Percentiles rank a stretch among this genome's conserved stretches.
These are phyloP conservation scores for Durio zibethinus DNA, from an alignment of 345 rosid species.

Conservation along the genomic window DNA sequence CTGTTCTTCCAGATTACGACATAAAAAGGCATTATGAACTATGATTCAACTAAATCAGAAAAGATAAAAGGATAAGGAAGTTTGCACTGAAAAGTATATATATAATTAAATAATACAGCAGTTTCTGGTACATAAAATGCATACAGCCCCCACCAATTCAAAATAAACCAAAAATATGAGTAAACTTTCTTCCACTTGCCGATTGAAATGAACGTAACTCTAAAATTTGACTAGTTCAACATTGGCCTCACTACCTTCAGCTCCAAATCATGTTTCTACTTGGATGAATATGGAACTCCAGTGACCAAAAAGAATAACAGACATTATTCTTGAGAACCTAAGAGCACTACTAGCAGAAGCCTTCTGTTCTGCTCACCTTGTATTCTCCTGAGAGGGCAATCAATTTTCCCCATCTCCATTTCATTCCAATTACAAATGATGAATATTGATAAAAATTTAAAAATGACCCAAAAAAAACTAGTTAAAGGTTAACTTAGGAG, in stretches of 20 bases:
- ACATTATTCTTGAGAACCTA: constrained; percentile 22
- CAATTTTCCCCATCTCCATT: not conserved
- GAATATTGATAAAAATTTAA: constrained; percentile 27
- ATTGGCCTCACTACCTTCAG: not conserved
- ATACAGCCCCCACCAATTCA: constrained; percentile 6
- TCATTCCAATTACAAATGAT: constrained; percentile 20
- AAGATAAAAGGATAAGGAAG: not conserved
- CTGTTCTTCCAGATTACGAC: not conserved
- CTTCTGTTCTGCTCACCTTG: constrained; percentile 26
- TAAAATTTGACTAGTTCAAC: constrained; percentile 1
- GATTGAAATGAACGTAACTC: constrained; percentile 15
- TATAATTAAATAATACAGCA: constrained; percentile 6
- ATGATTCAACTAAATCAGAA: not conserved
- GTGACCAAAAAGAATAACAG: constrained; percentile 2
- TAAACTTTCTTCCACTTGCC: not conserved
- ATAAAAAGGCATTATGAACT: too few relatives aligned
- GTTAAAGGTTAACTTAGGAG: constrained; percentile 36
- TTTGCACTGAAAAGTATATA: not conserved
- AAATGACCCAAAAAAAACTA: constrained; percentile 28
- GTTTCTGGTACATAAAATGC: constrained; percentile 19
- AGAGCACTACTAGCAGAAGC: constrained; percentile 20
- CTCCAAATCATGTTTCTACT: not conserved
- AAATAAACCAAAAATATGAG: not conserved
- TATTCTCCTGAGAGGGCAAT: not conserved
- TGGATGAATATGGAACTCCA: not conserved